Percentiles rank a stretch among this genome's conserved stretches.
Evolutionary conservation across 441 rosid genomes (phyloP).

Genomic region (Erysimum pusillum): DNA sequence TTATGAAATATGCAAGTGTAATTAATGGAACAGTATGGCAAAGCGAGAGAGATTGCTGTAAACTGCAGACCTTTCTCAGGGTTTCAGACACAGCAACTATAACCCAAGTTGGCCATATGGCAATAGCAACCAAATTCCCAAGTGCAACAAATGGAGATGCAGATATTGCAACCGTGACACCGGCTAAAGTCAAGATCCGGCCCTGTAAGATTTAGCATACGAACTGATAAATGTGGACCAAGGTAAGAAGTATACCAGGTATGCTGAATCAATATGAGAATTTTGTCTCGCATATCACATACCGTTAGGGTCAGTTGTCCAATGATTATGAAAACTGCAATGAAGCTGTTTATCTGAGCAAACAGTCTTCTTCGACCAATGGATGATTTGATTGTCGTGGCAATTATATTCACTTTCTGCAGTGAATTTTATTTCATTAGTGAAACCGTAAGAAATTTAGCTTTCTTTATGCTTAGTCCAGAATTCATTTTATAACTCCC

Average conservation of each 20-base stretch:
- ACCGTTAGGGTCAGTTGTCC: constrained; percentile 96
- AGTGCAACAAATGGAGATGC: constrained; percentile 70
- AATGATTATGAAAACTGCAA: constrained; percentile 87
- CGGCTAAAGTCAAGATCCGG: constrained; percentile 72
- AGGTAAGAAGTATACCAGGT: neutral
- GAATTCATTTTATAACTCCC: constrained; percentile 14
- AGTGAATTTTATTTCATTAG: constrained; percentile 38
- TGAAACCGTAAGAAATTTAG: neutral
- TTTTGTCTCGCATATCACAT: constrained; percentile 14
- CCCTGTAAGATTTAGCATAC: constrained; percentile 55
- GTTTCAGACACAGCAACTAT: constrained; percentile 74
- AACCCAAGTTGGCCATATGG: constrained; percentile 76
- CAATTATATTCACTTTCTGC: constrained; percentile 93
- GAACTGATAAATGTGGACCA: neutral
- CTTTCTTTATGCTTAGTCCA: constrained; percentile 7
- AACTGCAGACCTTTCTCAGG: constrained; percentile 64
- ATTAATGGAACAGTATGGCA: constrained; percentile 10
- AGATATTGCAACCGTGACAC: constrained; percentile 69
- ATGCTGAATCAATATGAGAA: constrained; percentile 6
- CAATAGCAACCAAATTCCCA: constrained; percentile 64
- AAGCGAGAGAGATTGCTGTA: constrained; percentile 18
- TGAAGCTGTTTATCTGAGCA: constrained; percentile 94
- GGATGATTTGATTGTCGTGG: constrained; percentile 78
- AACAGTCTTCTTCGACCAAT: constrained; percentile 83
- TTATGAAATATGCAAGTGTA: constrained; percentile 12